Evolutionary conservation across 129 eudicot genomes (phyloP), one percentile per base, ranked within the genome.

Genomic region (Flaveria brownii): DNA sequence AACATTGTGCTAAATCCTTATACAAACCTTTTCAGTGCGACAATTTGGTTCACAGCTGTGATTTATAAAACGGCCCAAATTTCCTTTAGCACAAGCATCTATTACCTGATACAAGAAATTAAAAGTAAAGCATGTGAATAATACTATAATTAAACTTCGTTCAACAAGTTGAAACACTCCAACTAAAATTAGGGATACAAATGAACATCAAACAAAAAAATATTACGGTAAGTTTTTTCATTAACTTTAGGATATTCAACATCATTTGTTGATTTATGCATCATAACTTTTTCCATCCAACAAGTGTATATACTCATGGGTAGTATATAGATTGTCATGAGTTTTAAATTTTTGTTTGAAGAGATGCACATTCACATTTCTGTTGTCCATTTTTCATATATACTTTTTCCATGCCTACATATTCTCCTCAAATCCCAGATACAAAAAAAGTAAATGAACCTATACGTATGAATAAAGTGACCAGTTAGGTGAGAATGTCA

Each of bases 41-140:
- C 98, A 94, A 81, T 94, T 94, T 79, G 98, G 97, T 75, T 94
- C 96, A 81, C 98, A 94, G 75, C 98, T 94, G 82, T 94, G 98
- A 84, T 94, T 94, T 73, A 94, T 89, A 72, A 88, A 94, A 77
- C 98, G 98, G 0, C 97, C 97, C 86, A 94, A 74, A 83, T 94
- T 94, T 75, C 98, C 98, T 87, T 94, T 94, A 22, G 96, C 90
- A 77, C 97, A 91, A 49, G 98, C 98, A 75, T 94, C 98, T 65
- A 94, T 94, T 17, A 94, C 97, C 98, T 93, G 92, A 74, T 85
- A 82, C 5, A 46, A 28, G 8, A 17, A 47, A 50, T n/a, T 26
- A 54, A 36, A 49, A 25, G 65, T 26, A 51, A 52, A 43, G 46
- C 49, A 52, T 42, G 78, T 63, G 18, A 72, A 28, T 50, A 71